phyloP scores from a whole-genome alignment of 2,329 filamentous ascomycete species.

The Bipolaris gigantea region DNA sequence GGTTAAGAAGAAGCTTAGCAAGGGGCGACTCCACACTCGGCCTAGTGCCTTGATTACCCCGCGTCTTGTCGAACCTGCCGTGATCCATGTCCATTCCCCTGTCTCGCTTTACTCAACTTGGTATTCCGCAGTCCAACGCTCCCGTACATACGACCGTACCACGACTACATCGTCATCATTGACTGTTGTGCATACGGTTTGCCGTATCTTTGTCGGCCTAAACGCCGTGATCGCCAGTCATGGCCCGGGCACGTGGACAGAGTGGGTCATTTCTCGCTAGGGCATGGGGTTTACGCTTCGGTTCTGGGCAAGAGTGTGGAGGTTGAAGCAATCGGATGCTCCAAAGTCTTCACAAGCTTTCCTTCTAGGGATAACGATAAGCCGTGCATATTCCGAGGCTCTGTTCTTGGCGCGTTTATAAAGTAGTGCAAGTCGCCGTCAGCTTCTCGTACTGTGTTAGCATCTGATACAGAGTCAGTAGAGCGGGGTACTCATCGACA shows the following conservation, averaged over 20 bases:
- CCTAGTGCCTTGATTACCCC: conserved; percentile 13
- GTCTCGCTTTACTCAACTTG: conserved; percentile 8
- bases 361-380: conserved; percentile 10
- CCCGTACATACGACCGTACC: conserved; percentile 10
- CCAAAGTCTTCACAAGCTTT: conserved; percentile 4
- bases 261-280: conserved; percentile 11
- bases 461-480: conserved; percentile 8
- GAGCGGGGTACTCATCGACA: not conserved
- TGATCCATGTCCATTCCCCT: not conserved
- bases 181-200: not conserved
- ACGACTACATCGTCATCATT: conserved; percentile 3
- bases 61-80: conserved; percentile 15
- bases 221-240: conserved; percentile 9
- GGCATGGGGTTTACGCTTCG: conserved; percentile 9
- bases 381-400: conserved; percentile 12
- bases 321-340: conserved; percentile 4
- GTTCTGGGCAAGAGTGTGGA: conserved; percentile 6
- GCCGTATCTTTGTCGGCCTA: conserved; percentile 8
- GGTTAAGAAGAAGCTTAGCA: not conserved
- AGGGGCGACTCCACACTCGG: conserved; percentile 13
- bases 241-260: not conserved
- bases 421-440: conserved; percentile 9
- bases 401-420: conserved; percentile 11
- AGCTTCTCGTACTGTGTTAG: not conserved
- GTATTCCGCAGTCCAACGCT: conserved; percentile 13